Conservation (phyloP, 257 asterid species). For the Thymus mandschuricus region DNA sequence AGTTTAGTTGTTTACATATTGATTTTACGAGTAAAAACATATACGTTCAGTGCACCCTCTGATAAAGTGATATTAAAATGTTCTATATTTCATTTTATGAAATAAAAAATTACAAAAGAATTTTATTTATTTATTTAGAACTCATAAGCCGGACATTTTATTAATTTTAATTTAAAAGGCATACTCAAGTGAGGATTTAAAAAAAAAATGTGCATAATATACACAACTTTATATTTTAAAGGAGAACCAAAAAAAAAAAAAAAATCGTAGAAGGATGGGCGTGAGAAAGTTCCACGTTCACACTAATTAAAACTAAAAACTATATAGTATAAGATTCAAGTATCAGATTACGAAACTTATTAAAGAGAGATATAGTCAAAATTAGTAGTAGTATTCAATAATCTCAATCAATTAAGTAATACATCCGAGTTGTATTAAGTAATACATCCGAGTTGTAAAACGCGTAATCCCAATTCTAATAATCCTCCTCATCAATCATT, state of each 20-base stretch:
- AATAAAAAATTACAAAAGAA: no score
- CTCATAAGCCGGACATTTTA: no score
- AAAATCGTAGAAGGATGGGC: background rate
- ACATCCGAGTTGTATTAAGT: background rate
- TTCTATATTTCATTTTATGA: no score
- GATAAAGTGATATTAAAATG: no score
- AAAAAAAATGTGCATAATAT: background rate
- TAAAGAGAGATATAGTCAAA: background rate
- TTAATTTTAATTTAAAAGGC: no score
- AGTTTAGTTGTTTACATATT: no score
- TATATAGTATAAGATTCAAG: background rate
- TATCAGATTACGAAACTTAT: background rate
- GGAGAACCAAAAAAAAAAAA: background rate
- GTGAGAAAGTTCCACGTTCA: conserved; percentile 4
- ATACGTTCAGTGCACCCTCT: no score
- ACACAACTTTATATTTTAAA: background rate
- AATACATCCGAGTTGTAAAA: conserved; percentile 11
- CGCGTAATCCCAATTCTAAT: conserved; percentile 32
- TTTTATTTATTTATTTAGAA: no score
- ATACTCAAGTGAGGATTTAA: background rate
- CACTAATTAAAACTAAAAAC: no score
- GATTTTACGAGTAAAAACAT: no score
- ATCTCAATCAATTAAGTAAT: no score
- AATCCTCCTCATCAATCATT: conserved; percentile 4
- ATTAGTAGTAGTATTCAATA: background rate